Percentiles rank a stretch among this genome's conserved stretches.
Conservation (phyloP, 1,284 basidiomycete genomes). For the Cutaneotrichosporon sp. region DNA sequence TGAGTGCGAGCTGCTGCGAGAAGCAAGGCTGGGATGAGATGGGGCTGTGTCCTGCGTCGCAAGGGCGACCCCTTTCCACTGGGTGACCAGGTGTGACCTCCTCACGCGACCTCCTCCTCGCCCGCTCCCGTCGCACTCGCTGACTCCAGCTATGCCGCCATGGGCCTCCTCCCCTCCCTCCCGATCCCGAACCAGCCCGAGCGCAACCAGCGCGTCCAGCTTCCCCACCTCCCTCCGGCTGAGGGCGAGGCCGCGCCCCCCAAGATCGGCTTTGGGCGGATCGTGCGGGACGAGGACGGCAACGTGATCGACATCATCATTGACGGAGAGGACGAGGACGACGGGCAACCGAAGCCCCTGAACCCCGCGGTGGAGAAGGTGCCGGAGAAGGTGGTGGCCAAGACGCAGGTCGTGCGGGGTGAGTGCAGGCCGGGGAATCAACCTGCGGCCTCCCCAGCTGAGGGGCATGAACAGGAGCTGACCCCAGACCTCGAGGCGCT, state of each 20-base stretch:
- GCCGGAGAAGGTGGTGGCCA: constrained; percentile 46
- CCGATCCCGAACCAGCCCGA: constrained; percentile 38
- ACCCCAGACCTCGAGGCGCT: constrained; percentile 47
- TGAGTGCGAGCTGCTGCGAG: constrained; percentile 55
- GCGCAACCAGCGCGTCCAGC: constrained; percentile 32
- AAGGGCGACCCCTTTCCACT: no score
- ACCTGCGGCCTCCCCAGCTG: no score
- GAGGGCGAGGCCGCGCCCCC: constrained; percentile 42
- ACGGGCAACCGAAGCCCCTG: constrained; percentile 16
- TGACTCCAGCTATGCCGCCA: constrained; percentile 48
- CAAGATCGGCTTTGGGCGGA: constrained; percentile 76
- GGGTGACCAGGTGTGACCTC: no score
- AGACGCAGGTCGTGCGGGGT: constrained; percentile 54
- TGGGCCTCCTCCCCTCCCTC: constrained; percentile 50
- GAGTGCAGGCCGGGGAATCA: no score
- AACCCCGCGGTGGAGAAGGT: constrained; percentile 27
- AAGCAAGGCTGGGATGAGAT: no score
- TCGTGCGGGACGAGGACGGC: constrained; percentile 79
- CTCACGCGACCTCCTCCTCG: no score
- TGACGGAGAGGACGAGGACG: constrained; percentile 58
- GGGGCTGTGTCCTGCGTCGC: no score
- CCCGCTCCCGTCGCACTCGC: no score
- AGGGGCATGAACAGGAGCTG: no score
- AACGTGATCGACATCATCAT: constrained; percentile 77
- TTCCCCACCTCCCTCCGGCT: constrained; percentile 60